Percentiles rank a stretch among this genome's conserved stretches.
phyloP scores from a whole-genome alignment of 345 rosid genomes.

The Syzygium jambos region DNA sequence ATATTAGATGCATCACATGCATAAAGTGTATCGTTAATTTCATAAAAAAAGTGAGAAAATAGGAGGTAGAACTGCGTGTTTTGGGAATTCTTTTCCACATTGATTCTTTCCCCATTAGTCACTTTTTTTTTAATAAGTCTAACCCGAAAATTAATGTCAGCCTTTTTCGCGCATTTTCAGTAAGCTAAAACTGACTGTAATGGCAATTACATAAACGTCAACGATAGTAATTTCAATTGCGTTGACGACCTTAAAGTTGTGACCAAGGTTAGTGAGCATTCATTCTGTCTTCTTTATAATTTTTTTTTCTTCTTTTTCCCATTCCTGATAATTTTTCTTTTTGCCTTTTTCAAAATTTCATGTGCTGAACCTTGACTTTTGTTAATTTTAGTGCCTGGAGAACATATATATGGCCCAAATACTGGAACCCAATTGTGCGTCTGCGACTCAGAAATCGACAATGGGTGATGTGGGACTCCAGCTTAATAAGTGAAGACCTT shows the following conservation, averaged over 20 bases:
- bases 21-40: neutral
- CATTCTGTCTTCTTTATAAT: neutral
- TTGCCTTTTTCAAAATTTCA: neutral
- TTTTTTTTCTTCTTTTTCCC: neutral
- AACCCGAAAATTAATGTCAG: neutral
- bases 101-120: neutral
- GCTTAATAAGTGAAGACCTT: neutral
- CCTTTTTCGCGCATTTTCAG: neutral
- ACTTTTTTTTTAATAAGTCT: neutral
- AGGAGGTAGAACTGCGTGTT: neutral
- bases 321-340: neutral
- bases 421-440: conserved; percentile 3
- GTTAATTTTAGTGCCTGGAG: neutral
- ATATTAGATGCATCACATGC: neutral
- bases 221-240: conserved; percentile 2
- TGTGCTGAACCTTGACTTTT: neutral
- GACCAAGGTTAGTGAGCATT: neutral
- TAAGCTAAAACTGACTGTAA: conserved; percentile 4
- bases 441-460: neutral
- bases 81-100: neutral
- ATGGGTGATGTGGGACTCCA: neutral
- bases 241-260: neutral
- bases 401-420: neutral
- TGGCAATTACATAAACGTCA: conserved; percentile 5
- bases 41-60: neutral